These are phyloP conservation scores for Anisogramma anomala DNA, from an alignment of 2,329 filamentous ascomycete species.

Conservation along the genomic window DNA sequence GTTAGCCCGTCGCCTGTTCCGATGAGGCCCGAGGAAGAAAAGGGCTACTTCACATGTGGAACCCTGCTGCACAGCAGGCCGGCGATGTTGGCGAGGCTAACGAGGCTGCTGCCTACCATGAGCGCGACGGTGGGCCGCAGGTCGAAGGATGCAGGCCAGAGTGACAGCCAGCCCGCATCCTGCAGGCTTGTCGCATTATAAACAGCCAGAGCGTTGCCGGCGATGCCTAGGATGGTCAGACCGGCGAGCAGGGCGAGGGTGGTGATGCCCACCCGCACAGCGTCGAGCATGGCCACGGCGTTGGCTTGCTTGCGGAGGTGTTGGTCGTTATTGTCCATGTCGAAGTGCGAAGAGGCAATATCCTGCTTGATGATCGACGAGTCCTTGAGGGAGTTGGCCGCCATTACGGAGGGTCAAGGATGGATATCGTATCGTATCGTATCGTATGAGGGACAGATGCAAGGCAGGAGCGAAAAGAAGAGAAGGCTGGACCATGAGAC, in stretches of 20 bases:
- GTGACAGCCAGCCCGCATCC: slow-evolving; percentile 35
- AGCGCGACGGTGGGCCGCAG: slow-evolving; percentile 44
- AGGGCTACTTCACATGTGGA: slow-evolving; percentile 29
- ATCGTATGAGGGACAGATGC: not conserved
- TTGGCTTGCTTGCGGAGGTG: slow-evolving; percentile 25
- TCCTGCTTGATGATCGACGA: slow-evolving; percentile 9
- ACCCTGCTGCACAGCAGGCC: slow-evolving; percentile 39
- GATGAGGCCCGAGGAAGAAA: too few relatives aligned
- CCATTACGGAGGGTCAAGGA: slow-evolving; percentile 5
- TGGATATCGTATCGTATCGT: slow-evolving; percentile 4
- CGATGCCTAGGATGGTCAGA: slow-evolving; percentile 41
- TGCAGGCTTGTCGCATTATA: slow-evolving; percentile 43
- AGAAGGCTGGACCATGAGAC: not conserved
- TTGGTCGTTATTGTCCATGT: slow-evolving; percentile 32
- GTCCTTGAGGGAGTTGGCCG: slow-evolving; percentile 4
- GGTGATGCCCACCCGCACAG: slow-evolving; percentile 35
- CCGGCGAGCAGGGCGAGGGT: slow-evolving; percentile 38
- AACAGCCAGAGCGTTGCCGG: slow-evolving; percentile 41
- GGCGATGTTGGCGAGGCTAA: slow-evolving; percentile 35
- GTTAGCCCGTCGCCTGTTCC: not conserved
- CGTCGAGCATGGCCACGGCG: slow-evolving; percentile 30
- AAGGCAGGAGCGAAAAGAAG: not conserved
- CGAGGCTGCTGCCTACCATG: slow-evolving; percentile 38
- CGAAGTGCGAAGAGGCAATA: slow-evolving; percentile 34
- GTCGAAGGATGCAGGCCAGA: slow-evolving; percentile 49